These are phyloP conservation scores for Colletotrichum trifolii DNA, from an alignment of 2,329 filamentous ascomycete genomes.

Conservation along the genomic window DNA sequence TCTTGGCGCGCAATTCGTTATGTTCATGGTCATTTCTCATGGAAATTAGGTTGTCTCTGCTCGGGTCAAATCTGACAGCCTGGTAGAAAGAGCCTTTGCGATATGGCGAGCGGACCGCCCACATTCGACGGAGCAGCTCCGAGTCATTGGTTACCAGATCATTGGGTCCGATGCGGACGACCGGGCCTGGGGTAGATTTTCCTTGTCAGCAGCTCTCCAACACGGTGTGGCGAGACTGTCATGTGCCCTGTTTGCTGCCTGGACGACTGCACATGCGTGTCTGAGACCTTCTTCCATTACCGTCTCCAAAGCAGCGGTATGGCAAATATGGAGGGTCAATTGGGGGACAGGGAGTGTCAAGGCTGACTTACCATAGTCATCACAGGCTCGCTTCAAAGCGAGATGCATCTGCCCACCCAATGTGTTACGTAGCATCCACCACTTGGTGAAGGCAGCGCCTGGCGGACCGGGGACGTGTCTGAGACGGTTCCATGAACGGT, in stretches of 20 bases:
- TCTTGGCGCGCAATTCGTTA: slow-evolving; percentile 55
- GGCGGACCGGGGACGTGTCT: slow-evolving; percentile 49
- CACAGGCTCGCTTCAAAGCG: slow-evolving; percentile 37
- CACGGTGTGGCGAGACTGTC: slow-evolving; percentile 1
- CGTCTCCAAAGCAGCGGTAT: slow-evolving; percentile 1
- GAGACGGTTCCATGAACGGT: slow-evolving; percentile 46
- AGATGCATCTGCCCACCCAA: slow-evolving; percentile 39
- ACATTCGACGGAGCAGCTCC: slow-evolving; percentile 48
- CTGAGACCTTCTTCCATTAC: slow-evolving; percentile 28
- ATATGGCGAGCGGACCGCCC: slow-evolving; percentile 46
- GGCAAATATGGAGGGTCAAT: neutral
- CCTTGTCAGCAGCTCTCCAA: slow-evolving; percentile 37
- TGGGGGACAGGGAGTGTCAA: neutral
- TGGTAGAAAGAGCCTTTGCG: slow-evolving; percentile 51
- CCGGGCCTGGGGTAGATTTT: slow-evolving; percentile 41
- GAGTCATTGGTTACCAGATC: slow-evolving; percentile 49
- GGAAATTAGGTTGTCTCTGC: slow-evolving; percentile 47
- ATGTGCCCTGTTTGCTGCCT: neutral
- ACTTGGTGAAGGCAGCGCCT: slow-evolving; percentile 46
- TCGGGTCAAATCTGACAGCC: slow-evolving; percentile 47
- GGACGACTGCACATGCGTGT: slow-evolving; percentile 34
- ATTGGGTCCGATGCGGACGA: slow-evolving; percentile 50
- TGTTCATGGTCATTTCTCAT: slow-evolving; percentile 53
- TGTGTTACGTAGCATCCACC: slow-evolving; percentile 46
- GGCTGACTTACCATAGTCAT: slow-evolving; percentile 35